These are phyloP conservation scores for Boletus pseudopeckii DNA, from an alignment of 768 basidiomycete genomes.

Conservation along the genomic window DNA sequence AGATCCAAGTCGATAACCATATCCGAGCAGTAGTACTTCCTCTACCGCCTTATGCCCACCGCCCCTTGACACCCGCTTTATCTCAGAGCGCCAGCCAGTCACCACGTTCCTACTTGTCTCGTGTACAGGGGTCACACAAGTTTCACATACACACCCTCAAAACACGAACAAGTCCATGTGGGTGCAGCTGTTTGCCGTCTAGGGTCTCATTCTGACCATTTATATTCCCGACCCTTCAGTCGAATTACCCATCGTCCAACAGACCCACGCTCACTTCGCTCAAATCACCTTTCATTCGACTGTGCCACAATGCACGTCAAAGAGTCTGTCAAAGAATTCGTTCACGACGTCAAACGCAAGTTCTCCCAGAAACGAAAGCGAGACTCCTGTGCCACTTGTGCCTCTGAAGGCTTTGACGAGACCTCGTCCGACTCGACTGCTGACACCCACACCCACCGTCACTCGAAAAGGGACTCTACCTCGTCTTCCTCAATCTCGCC, in stretches of 20 bases:
- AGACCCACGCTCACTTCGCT: slow-evolving; percentile 6
- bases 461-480: slow-evolving; percentile 2
- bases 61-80: background rate
- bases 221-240: background rate
- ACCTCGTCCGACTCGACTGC: slow-evolving; percentile 12
- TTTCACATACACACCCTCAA: background rate
- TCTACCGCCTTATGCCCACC: background rate
- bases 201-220: background rate
- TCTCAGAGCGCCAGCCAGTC: no score
- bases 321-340: slow-evolving; percentile 26
- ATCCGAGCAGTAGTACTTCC: no score
- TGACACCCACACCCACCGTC: slow-evolving; percentile 4
- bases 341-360: slow-evolving; percentile 32
- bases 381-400: slow-evolving; percentile 11
- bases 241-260: background rate
- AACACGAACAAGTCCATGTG: slow-evolving; percentile 7
- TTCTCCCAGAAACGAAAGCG: slow-evolving; percentile 27
- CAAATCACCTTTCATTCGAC: background rate
- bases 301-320: slow-evolving; percentile 29
- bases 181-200: background rate
- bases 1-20: no score
- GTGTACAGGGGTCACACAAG: background rate
- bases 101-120: no score
- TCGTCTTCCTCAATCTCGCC: slow-evolving; percentile 15
- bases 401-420: slow-evolving; percentile 5